Evolutionary conservation across 768 basidiomycete genomes (phyloP), one percentile per base, ranked within the genome.

Genomic region (Scleroderma citrinum): DNA sequence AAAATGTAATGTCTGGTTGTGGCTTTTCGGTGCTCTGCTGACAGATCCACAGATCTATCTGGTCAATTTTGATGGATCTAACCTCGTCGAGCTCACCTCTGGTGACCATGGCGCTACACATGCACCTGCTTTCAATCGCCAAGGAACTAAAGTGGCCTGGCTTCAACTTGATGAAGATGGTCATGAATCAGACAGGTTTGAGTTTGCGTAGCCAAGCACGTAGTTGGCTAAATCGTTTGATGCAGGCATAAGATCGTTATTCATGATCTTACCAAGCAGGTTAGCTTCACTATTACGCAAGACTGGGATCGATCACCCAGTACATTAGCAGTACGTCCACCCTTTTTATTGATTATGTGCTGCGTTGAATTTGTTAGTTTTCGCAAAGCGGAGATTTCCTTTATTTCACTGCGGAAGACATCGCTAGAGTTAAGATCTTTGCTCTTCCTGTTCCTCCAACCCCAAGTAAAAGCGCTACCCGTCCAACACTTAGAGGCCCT

Each of bases 161-260:
- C 68, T 90, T 34, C 88, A 97, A 64, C 77, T 93, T 53, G 82
- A 84, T 45, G 64, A 86, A 60, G 92, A 97, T 57, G 93, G 94
- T 2, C 86, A 93, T 56, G 94, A 97, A 67, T 76, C 85, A 45
- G 94, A 95, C 67, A 79, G 86, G 83, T 82, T 51, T 4, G 34
- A 37, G 62, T 48, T 35, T 41, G 12, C 16, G 11, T 26, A n/a
- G 21, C 21, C 8, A 23, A 23, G 44, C 11, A 24, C 12, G 21
- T 20, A 11, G 34, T 12, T 12, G 10, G 39, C 47, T 55, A 29
- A n/a, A 55, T 20, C 11, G 19, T 11, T 16, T 19, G 21, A 48
- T 36, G 0, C 54, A 88, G 89, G 52, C 77, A 80, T 7, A 87
- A 88, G 62, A 75, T 93, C 41, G 80, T 92, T 37, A 76, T 92